Conservation (phyloP, 2,329 filamentous ascomycete genomes). For the Cercospora zeae-maydis region DNA sequence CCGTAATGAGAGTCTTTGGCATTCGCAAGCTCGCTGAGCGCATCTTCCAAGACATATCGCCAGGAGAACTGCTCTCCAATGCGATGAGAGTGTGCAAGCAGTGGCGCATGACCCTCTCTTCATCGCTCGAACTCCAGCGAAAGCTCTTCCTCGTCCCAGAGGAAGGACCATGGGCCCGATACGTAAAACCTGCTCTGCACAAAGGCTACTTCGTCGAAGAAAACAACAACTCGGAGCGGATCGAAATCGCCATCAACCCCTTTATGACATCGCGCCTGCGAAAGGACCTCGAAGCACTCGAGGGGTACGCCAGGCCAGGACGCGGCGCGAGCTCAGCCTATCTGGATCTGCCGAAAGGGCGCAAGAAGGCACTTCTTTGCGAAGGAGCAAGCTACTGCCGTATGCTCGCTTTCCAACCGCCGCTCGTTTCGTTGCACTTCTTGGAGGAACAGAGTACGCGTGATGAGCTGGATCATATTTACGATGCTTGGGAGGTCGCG, state of each 20-base stretch:
- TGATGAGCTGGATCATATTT: background rate
- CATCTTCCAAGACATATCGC: constrained; percentile 13
- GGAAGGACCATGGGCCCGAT: background rate
- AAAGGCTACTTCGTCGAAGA: background rate
- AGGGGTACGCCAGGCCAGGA: background rate
- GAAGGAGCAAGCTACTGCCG: background rate
- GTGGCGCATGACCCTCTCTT: constrained; percentile 3
- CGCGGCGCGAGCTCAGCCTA: background rate
- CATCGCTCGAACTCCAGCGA: constrained; percentile 12
- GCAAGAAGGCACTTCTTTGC: background rate
- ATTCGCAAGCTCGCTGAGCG: background rate
- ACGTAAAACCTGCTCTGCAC: background rate
- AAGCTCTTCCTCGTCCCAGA: constrained; percentile 14
- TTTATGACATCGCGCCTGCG: background rate
- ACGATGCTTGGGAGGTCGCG: background rate
- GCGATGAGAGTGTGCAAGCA: constrained; percentile 7
- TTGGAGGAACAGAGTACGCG: background rate
- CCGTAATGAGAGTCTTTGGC: background rate
- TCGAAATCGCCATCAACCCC: background rate
- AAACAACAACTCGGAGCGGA: background rate
- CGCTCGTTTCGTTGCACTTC: background rate
- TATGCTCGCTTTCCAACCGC: constrained; percentile 8
- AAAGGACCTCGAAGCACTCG: background rate
- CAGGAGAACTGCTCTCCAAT: constrained; percentile 14
- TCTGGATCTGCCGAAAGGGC: background rate